Evolutionary conservation across 345 rosid species (phyloP), one percentile per base, ranked within the genome.

Genomic region (Garcia nutans): DNA sequence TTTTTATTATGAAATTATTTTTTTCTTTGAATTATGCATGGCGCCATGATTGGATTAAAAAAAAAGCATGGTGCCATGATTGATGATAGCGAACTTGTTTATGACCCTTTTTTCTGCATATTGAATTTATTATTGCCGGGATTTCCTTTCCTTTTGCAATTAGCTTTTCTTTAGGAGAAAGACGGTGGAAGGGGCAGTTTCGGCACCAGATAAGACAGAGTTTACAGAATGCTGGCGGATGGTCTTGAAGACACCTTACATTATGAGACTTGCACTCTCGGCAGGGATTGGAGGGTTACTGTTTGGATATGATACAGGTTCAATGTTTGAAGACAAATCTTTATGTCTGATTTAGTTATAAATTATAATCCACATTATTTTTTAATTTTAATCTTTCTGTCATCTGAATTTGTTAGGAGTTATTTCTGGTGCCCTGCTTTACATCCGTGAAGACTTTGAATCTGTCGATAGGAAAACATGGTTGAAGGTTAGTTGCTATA

Each of bases 261-360:
- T 96, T 20, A 86, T 88, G 93, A 83, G 89, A 54, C 97, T 96
- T 16, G 92, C 98, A 8, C 85, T 93, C 45, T 86, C 97, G 1
- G 99, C 98, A 1, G 99, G 98, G 28, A 88, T 96, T 68, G 99
- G 99, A 24, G 98, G 99, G 16, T 87, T 96, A 62, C 88, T 92
- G 68, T 96, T 96, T 69, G 99, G 99, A 2, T 96, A 96, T 74
- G 99, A 96, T 71, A 96, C 99, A 31, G 99, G 99, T 75, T 76
- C 71, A 0, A 12, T 33, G 19, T 68, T 19, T 41, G 9, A 49
- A 6, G 63, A 23, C 10, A 37, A 55, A 20, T 33, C 65, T 28
- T 62, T 15, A 0, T 13, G 1, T 62, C 33, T 26, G 10, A 5
- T 26, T 3, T 13, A 2, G 55, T 1, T 23, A 22, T 31, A 19